Base-by-base conservation (phyloP, 176 grass and related monocot genomes). In the Pontederia crassipes region DNA sequence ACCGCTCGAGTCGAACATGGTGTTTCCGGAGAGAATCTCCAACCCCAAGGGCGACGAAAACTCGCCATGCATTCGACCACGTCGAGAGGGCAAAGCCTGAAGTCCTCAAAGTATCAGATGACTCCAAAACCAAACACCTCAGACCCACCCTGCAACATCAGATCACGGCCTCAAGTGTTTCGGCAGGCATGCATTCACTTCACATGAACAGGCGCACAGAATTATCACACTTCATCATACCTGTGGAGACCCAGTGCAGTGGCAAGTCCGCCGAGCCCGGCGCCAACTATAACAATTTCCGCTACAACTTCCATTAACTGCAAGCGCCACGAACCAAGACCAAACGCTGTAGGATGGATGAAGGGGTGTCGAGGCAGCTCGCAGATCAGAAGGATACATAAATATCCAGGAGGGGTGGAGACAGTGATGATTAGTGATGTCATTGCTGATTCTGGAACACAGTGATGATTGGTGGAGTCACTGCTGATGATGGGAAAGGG, bases 101-200 rank as follows among this genome's bases (percentile, higher is more conserved):
- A 10, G 93, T 49, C 35, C 87, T 77, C 18, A 97, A 61, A 46
- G 49, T 18, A 61, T 72, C 72, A 28, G 81, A 88, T 48, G 93
- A 97, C 62, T 97, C 87, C 66, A 97, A 65, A 71, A 97, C 87
- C 52, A 81, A 1, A 76, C 93, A 81, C 50, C 70, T 59, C 51
- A 97, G 52, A 46, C 91, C 83, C 72, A 77, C 72, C 73, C 91
- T 90, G 82, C 24, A 68, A 12, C 15, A 14, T 2, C 8, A 26
- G n/a, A 12, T 4, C 26, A 55, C 15, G 3, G 14, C 2, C 0
- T 14, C 3, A 14, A 26, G 9, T 1, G 11, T 63, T 12, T n/a
- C 4, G 13, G 4, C n/a, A 35, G 0, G 35, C 8, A 28, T 10
- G 10, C 48, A 17, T 14, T 17, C 28, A 12, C 27, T 16, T 3